Conservation (phyloP, 192 early-diverging fungal genomes). For the Entomortierella chlamydospora region DNA sequence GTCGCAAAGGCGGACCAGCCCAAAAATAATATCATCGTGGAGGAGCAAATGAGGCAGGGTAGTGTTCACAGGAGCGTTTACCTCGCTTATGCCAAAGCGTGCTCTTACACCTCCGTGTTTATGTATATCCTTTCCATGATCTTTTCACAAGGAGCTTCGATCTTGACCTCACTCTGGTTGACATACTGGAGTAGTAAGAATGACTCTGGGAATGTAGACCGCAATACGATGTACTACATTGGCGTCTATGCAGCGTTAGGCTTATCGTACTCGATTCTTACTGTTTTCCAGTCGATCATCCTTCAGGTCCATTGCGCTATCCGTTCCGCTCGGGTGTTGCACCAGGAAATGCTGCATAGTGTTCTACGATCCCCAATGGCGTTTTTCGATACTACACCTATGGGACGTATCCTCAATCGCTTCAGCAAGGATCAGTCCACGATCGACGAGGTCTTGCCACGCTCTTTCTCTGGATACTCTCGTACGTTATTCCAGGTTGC, state of each 20-base stretch:
- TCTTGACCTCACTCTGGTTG: constrained; percentile 75
- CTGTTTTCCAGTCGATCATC: constrained; percentile 75
- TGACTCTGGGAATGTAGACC: constrained; percentile 47
- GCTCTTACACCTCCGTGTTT: constrained; percentile 67
- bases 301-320: constrained; percentile 86
- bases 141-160: constrained; percentile 64
- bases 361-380: constrained; percentile 79
- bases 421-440: constrained; percentile 76
- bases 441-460: constrained; percentile 74
- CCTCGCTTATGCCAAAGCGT: constrained; percentile 81
- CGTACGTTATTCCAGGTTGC: constrained; percentile 58
- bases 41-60: constrained; percentile 88
- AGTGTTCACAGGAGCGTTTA: constrained; percentile 87
- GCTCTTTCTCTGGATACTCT: constrained; percentile 65
- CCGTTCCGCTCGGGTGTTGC: constrained; percentile 78
- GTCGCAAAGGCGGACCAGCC: constrained; percentile 26
- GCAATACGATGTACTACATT: constrained; percentile 71
- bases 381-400: constrained; percentile 83
- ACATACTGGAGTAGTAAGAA: constrained; percentile 80
- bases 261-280: constrained; percentile 71
- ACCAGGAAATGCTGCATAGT: constrained; percentile 81
- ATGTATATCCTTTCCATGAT: constrained; percentile 71
- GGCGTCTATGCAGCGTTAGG: constrained; percentile 86
- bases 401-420: constrained; percentile 82
- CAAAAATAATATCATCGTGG: constrained; percentile 69